Percentiles rank a stretch among this genome's conserved stretches.
phyloP scores from a whole-genome alignment of 2,329 filamentous ascomycete species.

The Diaporthe vaccinii region DNA sequence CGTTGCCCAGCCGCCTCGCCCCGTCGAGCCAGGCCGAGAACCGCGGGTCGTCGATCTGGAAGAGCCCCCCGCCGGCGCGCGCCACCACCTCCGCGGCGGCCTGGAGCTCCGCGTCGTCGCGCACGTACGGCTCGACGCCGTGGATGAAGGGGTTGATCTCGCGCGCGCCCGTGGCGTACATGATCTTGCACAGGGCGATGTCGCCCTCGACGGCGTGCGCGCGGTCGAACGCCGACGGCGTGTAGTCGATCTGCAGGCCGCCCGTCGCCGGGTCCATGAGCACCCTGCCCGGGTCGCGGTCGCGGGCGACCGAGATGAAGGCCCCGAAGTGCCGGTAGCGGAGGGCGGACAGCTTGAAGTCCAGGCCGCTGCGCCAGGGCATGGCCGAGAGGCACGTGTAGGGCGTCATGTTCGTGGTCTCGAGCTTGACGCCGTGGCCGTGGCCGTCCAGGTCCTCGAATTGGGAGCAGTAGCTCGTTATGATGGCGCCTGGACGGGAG shows the following conservation, averaged over 20 bases:
- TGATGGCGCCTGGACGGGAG: slow-evolving; percentile 72
- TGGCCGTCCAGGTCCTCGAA: slow-evolving; percentile 85
- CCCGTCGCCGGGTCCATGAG: slow-evolving; percentile 79
- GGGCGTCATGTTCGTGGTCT: slow-evolving; percentile 81
- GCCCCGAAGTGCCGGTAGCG: slow-evolving; percentile 77
- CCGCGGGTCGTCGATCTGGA: slow-evolving; percentile 67
- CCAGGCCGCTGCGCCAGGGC: slow-evolving; percentile 76
- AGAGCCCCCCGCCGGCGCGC: slow-evolving; percentile 43
- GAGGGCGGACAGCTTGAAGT: slow-evolving; percentile 79
- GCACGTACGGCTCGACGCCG: slow-evolving; percentile 73
- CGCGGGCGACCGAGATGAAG: slow-evolving; percentile 81
- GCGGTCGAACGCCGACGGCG: slow-evolving; percentile 78
- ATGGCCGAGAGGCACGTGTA: slow-evolving; percentile 72
- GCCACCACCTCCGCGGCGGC: slow-evolving; percentile 39
- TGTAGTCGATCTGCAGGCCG: slow-evolving; percentile 77
- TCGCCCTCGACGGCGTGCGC: slow-evolving; percentile 79
- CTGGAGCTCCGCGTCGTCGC: slow-evolving; percentile 46
- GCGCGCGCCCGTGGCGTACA: slow-evolving; percentile 82
- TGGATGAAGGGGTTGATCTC: slow-evolving; percentile 80
- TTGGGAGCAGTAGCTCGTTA: slow-evolving; percentile 82
- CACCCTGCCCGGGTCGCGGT: slow-evolving; percentile 81
- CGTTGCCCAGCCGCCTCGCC: slow-evolving; percentile 63
- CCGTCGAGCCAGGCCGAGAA: slow-evolving; percentile 74
- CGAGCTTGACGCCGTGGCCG: slow-evolving; percentile 87
- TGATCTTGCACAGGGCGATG: slow-evolving; percentile 79